Evolutionary conservation across 2,329 filamentous ascomycete genomes (phyloP), one percentile per base, ranked within the genome.

Genomic region (Sarocladium kiliense): DNA sequence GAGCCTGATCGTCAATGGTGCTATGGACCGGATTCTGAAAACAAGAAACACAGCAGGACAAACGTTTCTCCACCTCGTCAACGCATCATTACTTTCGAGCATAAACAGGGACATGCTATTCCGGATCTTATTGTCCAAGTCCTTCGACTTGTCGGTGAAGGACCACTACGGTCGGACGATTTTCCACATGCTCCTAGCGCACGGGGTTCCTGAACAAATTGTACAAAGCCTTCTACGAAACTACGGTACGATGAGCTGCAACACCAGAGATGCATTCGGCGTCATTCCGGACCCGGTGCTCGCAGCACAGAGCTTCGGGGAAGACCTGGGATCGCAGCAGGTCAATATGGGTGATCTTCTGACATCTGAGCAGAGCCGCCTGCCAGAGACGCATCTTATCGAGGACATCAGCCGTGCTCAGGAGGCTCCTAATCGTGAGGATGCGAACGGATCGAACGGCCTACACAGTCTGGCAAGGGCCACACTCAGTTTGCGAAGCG

Each of bases 391-490:
- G 23, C 47, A 19, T 57, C 55, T 56, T 23, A 41, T 72, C 3
- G 42, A 58, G 11, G 59, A 60, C 5, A 58, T 67, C 3, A 53
- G 53, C 1, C 23, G 32, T 4, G 65, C 66, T 0, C 44, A 47
- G 1, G 4, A 36, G 0, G 51, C 65, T 2, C 65, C 66, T 0
- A 21, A 11, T 0, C 32, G 59, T 1, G 65, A 72, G 41, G 64
- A 70, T 45, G 34, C 71, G 41, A 64, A 74, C 4, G 80, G 81
- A 4, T 76, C 79, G 21, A 84, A 84, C 57, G 80, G 75, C 9
- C 69, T 84, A 16, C 81, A 84, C 59, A 82, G 79, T 58, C 74
- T 84, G n/a, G 80, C 80, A 2, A 74, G 77, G 57, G 78, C 76
- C 6, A 74, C 74, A n/a, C 65, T 82, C 1, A 73, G 74, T 59